These are phyloP conservation scores for Candida arabinofermentans DNA, from an alignment of 805 yeast genomes.

Conservation along the genomic window DNA sequence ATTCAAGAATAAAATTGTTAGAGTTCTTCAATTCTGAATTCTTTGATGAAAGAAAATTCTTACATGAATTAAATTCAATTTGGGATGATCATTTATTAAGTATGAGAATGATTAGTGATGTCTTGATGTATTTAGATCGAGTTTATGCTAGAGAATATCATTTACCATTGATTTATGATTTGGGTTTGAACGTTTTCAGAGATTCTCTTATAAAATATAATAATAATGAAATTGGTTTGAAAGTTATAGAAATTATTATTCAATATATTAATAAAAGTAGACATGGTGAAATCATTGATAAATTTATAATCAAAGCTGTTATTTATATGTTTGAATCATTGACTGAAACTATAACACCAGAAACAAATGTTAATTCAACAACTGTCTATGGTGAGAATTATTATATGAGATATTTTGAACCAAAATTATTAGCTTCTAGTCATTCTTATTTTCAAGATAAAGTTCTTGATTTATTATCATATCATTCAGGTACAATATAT, in stretches of 20 bases:
- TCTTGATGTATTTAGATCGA: conserved; percentile 80
- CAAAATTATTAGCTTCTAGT: conserved; percentile 51
- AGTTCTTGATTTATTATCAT: conserved; percentile 40
- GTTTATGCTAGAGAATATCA: conserved; percentile 72
- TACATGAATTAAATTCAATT: conserved; percentile 33
- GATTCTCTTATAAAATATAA: conserved; percentile 52
- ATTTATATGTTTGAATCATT: conserved; percentile 71
- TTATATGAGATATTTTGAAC: conserved; percentile 65
- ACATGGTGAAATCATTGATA: conserved; percentile 50
- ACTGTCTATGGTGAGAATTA: conserved; percentile 51
- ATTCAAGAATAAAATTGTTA: conserved; percentile 17
- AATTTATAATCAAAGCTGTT: conserved; percentile 54
- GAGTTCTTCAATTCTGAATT: conserved; percentile 5
- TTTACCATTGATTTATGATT: conserved; percentile 62
- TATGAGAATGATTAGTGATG: conserved; percentile 78
- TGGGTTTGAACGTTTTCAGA: conserved; percentile 66
- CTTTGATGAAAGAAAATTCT: conserved; percentile 25
- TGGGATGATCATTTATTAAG: conserved; percentile 74
- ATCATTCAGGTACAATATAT: conserved; percentile 50
- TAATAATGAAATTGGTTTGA: conserved; percentile 46
- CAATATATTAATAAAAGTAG: conserved; percentile 55
- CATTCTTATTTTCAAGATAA: conserved; percentile 49
- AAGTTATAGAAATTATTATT: conserved; percentile 46
- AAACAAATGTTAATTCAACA: conserved; percentile 4
- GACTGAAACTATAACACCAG: conserved; percentile 31